phyloP scores from a whole-genome alignment of 1,139 yeast genomes.

The Nakaseomyces delphensis region DNA sequence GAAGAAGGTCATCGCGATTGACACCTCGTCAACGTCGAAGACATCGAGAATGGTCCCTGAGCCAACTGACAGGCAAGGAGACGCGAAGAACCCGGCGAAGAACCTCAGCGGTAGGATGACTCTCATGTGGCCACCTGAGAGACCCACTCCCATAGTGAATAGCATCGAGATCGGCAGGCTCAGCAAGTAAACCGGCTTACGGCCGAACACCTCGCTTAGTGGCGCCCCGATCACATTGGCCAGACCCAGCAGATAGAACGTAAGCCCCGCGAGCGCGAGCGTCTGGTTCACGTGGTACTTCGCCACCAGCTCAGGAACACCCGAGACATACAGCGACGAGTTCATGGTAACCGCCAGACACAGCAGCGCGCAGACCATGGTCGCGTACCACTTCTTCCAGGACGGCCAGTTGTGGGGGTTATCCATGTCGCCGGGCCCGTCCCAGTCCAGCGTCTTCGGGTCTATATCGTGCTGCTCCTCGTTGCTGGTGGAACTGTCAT shows the following conservation, averaged over 20 bases:
- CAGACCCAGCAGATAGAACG: conserved; percentile 62
- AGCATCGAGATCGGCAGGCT: conserved; percentile 63
- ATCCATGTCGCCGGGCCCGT: conserved; percentile 47
- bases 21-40: conserved; percentile 56
- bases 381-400: conserved; percentile 54
- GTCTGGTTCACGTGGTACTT: conserved; percentile 47
- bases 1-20: conserved; percentile 62
- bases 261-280: conserved; percentile 55
- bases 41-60: conserved; percentile 80
- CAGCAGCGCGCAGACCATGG: conserved; percentile 52
- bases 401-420: conserved; percentile 61
- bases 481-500: not conserved
- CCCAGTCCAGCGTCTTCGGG: conserved; percentile 49
- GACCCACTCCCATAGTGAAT: conserved; percentile 69
- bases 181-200: conserved; percentile 51
- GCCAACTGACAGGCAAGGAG: conserved; percentile 81
- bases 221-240: conserved; percentile 77
- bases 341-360: conserved; percentile 67
- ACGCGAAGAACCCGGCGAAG: conserved; percentile 69
- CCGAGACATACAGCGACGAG: conserved; percentile 58
- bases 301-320: conserved; percentile 44
- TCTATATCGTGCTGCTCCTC: conserved; percentile 21
- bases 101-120: conserved; percentile 62
- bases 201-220: conserved; percentile 63
- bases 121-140: conserved; percentile 45